Evolutionary conservation across 768 basidiomycete species (phyloP), one percentile per base, ranked within the genome.

Genomic region (Lactifluus hygrophoroides): DNA sequence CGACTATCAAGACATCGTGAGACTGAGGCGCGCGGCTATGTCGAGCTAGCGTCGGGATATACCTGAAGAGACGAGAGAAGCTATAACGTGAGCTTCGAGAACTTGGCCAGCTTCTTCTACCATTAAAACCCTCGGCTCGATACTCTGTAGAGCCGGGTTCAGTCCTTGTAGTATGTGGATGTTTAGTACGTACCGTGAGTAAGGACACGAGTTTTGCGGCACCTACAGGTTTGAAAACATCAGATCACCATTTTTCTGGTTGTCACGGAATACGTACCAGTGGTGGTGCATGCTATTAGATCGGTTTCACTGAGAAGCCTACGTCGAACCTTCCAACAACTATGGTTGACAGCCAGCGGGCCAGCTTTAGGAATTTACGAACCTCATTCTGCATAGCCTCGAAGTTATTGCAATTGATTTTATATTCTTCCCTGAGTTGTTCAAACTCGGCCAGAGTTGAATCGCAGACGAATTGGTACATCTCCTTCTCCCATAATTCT

Each of bases 21-120:
- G 27, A 6, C 27, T 1, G 16, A n/a, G 9, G n/a, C n/a, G n/a
- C n/a, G n/a, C n/a, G 14, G 3, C 23, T 3, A 46, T 28, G 45
- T 5, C 27, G 25, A 46, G 45, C 45, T 28, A 28, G 27, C 7
- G 25, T 0, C 3, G 45, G 28, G 32, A 34, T 44, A 21, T 43
- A 60, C 64, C 64, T 56, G 54, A 80, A 0, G 77, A 75, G 1
- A 86, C 85, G 1, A 89, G 73, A 42, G 76, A 78, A 1, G 78
- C 79, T 7, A 89, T 68, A 14, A 89, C 75, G 61, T 90, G 88
- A 2, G 88, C 84, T 70, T 90, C 88, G 27, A 90, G 75, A 1
- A 88, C 85, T 69, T 90, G 87, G 0, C 88, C 88, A 0, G 88
- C 88, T 66, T 90, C 88, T 67, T 90, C 87, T 0, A 90, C 83